phyloP scores from a whole-genome alignment of 75 land plant genomes.

The Ceratopteris richardii region DNA sequence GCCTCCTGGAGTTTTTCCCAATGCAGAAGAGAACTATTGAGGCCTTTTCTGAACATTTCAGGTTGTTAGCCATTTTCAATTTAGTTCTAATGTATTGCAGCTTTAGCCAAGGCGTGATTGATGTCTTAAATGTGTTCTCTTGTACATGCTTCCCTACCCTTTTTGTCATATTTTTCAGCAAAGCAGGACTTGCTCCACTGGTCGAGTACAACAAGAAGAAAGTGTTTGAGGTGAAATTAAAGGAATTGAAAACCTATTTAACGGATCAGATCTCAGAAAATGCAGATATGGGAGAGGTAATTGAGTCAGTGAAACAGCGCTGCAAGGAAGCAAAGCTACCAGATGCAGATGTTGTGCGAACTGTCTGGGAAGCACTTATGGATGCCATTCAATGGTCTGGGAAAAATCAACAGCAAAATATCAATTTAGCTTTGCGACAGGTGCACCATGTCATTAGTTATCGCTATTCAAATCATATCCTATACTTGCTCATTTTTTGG shows the following conservation, averaged over 20 bases:
- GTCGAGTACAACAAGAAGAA: constrained; percentile 91
- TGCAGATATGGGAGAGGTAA: constrained; percentile 67
- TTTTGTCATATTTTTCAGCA: constrained; percentile 62
- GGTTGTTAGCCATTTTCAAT: too few species aligned
- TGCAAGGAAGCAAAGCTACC: constrained; percentile 78
- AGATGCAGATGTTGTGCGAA: constrained; percentile 81
- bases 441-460: too few species aligned
- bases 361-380: constrained; percentile 92
- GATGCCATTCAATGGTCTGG: constrained; percentile 99
- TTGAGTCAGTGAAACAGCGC: constrained; percentile 70
- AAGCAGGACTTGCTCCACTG: constrained; percentile 64
- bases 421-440: constrained; percentile 85
- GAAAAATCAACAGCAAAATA: constrained; percentile 95
- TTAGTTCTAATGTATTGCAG: not conserved
- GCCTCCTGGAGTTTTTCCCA: constrained; percentile 81
- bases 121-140: too few species aligned
- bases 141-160: too few species aligned
- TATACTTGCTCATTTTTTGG: too few species aligned
- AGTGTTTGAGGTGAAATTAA: constrained; percentile 85
- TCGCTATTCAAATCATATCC: too few species aligned
- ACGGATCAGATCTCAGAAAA: constrained; percentile 67
- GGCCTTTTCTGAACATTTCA: constrained; percentile 85
- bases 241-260: constrained; percentile 70
- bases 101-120: constrained; percentile 9
- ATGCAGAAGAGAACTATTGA: constrained; percentile 69